Percentiles rank a stretch among this genome's conserved stretches.
Conservation (phyloP, 2,329 filamentous ascomycete species). For the Clathrospora elynae region DNA sequence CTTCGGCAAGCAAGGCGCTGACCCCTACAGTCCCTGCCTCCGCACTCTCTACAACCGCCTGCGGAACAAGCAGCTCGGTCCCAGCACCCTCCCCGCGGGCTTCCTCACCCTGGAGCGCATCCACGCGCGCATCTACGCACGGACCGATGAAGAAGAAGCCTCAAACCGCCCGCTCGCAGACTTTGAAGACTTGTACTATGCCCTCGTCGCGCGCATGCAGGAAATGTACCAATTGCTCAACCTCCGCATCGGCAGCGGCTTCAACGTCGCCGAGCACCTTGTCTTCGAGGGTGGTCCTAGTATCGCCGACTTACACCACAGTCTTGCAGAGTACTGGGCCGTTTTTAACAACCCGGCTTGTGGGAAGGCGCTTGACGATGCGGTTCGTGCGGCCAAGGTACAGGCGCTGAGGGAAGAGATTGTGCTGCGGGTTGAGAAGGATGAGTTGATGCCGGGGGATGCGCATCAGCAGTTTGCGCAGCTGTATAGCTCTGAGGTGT, state of each 20-base stretch:
- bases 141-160: constrained; percentile 48
- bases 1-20: constrained; percentile 9
- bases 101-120: constrained; percentile 16
- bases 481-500: constrained; percentile 21
- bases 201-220: constrained; percentile 31
- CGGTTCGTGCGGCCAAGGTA: constrained; percentile 28
- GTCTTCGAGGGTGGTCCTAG: constrained; percentile 20
- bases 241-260: constrained; percentile 32
- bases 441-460: constrained; percentile 17
- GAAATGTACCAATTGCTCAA: constrained; percentile 31
- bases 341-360: constrained; percentile 31
- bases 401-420: constrained; percentile 26
- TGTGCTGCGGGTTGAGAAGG: constrained; percentile 11
- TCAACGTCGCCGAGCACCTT: constrained; percentile 20
- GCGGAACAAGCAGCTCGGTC: constrained; percentile 34
- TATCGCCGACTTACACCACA: constrained; percentile 20
- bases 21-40: constrained; percentile 38
- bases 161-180: constrained; percentile 48
- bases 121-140: constrained; percentile 42
- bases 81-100: constrained; percentile 19
- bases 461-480: constrained; percentile 21
- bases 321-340: constrained; percentile 30
- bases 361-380: constrained; percentile 33
- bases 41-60: constrained; percentile 41
- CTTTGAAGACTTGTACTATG: constrained; percentile 45